Evolutionary conservation across 768 basidiomycete species (phyloP), one percentile per base, ranked within the genome.

Genomic region (Rickenella mellea): DNA sequence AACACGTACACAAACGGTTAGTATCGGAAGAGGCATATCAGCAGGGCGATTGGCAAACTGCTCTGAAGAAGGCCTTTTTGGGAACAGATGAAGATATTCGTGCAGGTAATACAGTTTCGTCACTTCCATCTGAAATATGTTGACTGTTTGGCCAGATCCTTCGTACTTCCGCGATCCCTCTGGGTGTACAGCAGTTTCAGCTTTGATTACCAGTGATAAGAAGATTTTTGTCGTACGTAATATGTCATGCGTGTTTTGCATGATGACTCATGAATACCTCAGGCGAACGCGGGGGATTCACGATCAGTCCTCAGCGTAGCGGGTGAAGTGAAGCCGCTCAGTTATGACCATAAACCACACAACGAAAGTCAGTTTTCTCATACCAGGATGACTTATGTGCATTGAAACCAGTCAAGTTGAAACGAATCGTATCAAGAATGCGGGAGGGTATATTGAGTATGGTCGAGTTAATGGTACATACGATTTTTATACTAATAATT

Each of bases 221-320:
- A 80, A 83, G 60, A 79, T 94, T 49, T 82, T 78, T 57, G 83
- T 86, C 38, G 86, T 91, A 70, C 47, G 84, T 64, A 27, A n/a
- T n/a, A n/a, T 11, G 10, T 9, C 22, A 20, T 38, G 19, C 24
- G 27, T 35, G 11, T 37, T 32, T n/a, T 28, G 26, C 11, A 33
- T 24, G 33, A 17, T 25, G 10, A 32, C 10, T 20, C 38, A 28
- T 39, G 11, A 36, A 25, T 24, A 22, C 27, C 20, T 14, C 55
- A 97, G 94, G 96, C 96, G 19, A 99, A 99, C 60, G 89, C 96
- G 19, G 96, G 96, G 30, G 96, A 99, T 64, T 98, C 96, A 10
- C 70, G 96, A 53, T 82, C 86, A 15, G 89, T 99, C 20, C 68
- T 99, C 48, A 77, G 82, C 27, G 64, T 86, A 48, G 83, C 82